Evolutionary conservation across 1,284 basidiomycete species (phyloP), one percentile per base, ranked within the genome.

Genomic region (Moniliella sp.): DNA sequence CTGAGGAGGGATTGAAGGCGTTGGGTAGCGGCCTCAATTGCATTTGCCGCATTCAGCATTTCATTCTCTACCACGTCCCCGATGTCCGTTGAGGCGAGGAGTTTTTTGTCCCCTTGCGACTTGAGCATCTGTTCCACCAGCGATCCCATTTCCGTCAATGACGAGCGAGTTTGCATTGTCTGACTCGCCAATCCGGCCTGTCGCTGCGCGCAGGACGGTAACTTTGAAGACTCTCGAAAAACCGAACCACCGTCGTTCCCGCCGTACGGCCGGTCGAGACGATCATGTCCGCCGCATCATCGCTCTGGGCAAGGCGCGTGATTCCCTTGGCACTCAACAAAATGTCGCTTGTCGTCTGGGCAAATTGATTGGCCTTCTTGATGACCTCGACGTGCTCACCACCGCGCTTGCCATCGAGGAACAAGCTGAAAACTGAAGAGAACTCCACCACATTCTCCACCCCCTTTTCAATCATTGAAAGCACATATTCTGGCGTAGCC

Each of bases 391-490:
- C 91, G 53, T 97, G 75, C 40, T 93, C 81, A 23, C 82, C 83
- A 26, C 88, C 88, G 19, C 68, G 66, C 67, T 53, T 93, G 82
- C 25, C 78, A 79, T 75, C 73, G 14, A 97, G 69, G 64, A 82
- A 82, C 10, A 91, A 71, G 61, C 82, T 83, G 68, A 86, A 97
- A 31, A 84, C 70, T 14, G 80, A 80, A 8, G 86, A 84, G 57
- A 99, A 97, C 59, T 97, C 88, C 39, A 76, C 93, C 11, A 83
- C 79, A 50, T 79, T 86, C 51, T 80, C 81, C 61, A 76, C 68
- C 3, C 83, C 78, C 66, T 94, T 94, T 62, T 99, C 91, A 51
- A 97, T 83, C 76, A 97, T 84, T 7, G 91, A 94, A 14, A 94
- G 66, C 0, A 86, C 91, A 60, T 94, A 97, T 59, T 93, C 86